A percentile compares a stretch with the other conserved stretches of the same genome.
phyloP scores from a whole-genome alignment of 192 early-diverging fungal genomes.

The Backusella australiensis region DNA sequence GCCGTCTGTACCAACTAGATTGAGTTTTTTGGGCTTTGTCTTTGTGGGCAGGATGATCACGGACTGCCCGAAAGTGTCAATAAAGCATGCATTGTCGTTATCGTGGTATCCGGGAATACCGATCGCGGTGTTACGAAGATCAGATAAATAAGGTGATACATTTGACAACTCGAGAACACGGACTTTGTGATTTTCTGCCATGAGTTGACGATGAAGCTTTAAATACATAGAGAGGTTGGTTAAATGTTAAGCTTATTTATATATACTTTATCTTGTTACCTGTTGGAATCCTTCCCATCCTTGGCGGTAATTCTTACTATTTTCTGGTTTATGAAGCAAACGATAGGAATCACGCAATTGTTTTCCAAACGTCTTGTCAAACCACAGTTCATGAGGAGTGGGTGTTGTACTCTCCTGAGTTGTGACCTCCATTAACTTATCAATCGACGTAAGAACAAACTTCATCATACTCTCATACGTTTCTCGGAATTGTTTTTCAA shows the following conservation, averaged over 20 bases:
- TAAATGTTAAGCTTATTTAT: not conserved
- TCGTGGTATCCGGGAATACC: constrained; percentile 48
- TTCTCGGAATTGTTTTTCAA: constrained; percentile 44
- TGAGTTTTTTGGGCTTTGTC: constrained; percentile 89
- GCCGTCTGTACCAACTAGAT: constrained; percentile 58
- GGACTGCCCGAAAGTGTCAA: constrained; percentile 50
- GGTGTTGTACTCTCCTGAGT: constrained; percentile 17
- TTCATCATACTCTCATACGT: constrained; percentile 56
- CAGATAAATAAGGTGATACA: constrained; percentile 59
- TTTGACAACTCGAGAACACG: constrained; percentile 54
- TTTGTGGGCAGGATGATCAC: constrained; percentile 76
- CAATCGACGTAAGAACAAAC: constrained; percentile 55
- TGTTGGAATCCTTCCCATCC: constrained; percentile 59
- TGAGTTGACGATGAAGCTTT: constrained; percentile 55
- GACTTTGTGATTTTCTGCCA: constrained; percentile 51
- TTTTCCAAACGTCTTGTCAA: constrained; percentile 50
- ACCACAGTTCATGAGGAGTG: constrained; percentile 71
- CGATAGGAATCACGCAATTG: constrained; percentile 55
- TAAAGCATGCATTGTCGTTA: constrained; percentile 28
- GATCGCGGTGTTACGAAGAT: constrained; percentile 43
- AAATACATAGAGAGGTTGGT: not conserved
- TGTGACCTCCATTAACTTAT: constrained; percentile 51
- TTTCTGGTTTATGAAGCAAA: constrained; percentile 41
- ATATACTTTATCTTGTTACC: constrained; percentile 34
- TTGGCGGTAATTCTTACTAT: constrained; percentile 42